phyloP scores from a whole-genome alignment of 192 early-diverging fungal species.

The Podila epigama region DNA sequence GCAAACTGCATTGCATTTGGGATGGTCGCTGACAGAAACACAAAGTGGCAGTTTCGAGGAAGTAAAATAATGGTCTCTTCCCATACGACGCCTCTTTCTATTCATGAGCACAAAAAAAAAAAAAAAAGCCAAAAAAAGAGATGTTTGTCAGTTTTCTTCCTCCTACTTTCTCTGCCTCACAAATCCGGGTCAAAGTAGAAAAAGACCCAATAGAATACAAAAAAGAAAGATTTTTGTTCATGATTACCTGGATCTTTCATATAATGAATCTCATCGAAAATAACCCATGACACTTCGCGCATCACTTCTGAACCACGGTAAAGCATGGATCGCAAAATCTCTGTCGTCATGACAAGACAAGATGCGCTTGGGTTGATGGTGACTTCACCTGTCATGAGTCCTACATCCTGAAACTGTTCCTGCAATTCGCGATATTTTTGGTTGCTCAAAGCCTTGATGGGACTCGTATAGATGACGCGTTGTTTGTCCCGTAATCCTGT shows the following conservation, averaged over 20 bases:
- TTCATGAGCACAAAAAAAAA: not conserved
- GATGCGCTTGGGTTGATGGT: constrained; percentile 91
- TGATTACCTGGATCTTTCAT: constrained; percentile 85
- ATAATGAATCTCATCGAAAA: constrained; percentile 98
- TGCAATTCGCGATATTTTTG: constrained; percentile 96
- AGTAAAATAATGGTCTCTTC: constrained; percentile 96
- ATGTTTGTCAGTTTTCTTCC: no score
- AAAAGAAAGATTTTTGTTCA: not conserved
- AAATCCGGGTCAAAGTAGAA: not conserved
- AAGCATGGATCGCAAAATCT: constrained; percentile 92
- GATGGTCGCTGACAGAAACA: constrained; percentile 96
- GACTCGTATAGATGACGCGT: constrained; percentile 95
- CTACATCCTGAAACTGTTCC: constrained; percentile 94
- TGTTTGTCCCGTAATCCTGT: constrained; percentile 84
- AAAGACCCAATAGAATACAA: not conserved
- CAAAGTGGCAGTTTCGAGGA: constrained; percentile 87
- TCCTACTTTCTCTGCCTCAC: no score
- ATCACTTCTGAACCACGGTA: constrained; percentile 94
- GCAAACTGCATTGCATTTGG: constrained; percentile 98
- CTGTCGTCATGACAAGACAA: constrained; percentile 97
- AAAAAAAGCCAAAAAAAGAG: not conserved
- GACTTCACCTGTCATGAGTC: constrained; percentile 97
- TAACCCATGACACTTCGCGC: constrained; percentile 95
- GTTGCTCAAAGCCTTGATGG: constrained; percentile 97
- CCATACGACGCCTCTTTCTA: constrained; percentile 96